These are phyloP conservation scores for Microthyrium microscopicum DNA, from an alignment of 2,329 filamentous ascomycete genomes.

Conservation along the genomic window DNA sequence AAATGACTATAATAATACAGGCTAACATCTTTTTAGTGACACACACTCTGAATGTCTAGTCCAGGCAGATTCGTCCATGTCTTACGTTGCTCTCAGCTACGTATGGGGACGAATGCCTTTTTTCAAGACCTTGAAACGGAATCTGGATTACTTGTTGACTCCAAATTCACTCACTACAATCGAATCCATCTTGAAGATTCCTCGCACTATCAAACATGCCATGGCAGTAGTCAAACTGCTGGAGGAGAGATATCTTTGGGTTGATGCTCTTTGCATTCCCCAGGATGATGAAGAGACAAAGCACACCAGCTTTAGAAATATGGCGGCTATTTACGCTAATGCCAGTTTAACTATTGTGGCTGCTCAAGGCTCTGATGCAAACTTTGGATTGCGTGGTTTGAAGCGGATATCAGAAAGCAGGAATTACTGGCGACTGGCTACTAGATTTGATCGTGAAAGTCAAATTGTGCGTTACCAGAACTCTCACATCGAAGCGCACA, in stretches of 20 bases:
- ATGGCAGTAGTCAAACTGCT: not conserved
- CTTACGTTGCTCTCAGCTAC: not conserved
- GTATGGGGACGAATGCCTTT: too few species aligned
- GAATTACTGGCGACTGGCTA: too few species aligned
- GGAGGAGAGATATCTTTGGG: constrained; percentile 3
- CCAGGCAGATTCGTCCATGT: not conserved
- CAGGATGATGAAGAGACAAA: constrained; percentile 4
- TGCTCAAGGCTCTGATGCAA: constrained; percentile 1
- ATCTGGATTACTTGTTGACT: not conserved
- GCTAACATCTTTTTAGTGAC: too few species aligned
- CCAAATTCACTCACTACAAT: not conserved
- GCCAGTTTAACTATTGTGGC: constrained; percentile 5
- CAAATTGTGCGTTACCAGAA: too few species aligned
- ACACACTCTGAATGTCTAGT: not conserved
- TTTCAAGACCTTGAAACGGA: too few species aligned
- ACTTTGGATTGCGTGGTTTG: not conserved
- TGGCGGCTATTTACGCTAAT: constrained; percentile 5
- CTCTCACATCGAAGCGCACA: not conserved
- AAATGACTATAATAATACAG: too few species aligned
- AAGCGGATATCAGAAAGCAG: too few species aligned
- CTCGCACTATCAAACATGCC: constrained; percentile 1
- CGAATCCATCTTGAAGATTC: not conserved
- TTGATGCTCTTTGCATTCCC: constrained; percentile 3
- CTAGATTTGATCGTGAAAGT: too few species aligned
- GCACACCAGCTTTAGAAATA: not conserved